Evolutionary conservation across 768 basidiomycete species (phyloP).

Genomic region (Mycena vitilis): DNA sequence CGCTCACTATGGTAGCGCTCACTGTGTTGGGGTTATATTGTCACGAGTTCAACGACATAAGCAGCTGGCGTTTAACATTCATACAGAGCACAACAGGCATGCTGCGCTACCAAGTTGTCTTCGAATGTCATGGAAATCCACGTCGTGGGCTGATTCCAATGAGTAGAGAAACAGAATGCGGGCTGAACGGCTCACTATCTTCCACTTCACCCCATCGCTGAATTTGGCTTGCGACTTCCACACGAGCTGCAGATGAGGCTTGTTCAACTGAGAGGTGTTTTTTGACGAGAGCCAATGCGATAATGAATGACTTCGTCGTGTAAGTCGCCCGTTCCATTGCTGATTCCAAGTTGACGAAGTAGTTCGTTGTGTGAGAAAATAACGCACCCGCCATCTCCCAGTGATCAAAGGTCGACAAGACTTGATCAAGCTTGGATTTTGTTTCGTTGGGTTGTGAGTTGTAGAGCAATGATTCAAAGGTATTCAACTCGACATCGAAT

Average conservation of each 20-base stretch:
- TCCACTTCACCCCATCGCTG: slow-evolving; percentile 99
- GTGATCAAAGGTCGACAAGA: slow-evolving; percentile 73
- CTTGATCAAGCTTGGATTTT: slow-evolving; percentile 63
- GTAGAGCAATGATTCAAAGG: slow-evolving; percentile 78
- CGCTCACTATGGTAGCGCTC: no score
- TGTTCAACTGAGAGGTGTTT: slow-evolving; percentile 83
- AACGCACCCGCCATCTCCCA: slow-evolving; percentile 92
- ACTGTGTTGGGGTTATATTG: no score
- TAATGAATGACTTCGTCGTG: slow-evolving; percentile 90
- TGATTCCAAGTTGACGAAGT: slow-evolving; percentile 43
- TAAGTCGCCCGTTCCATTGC: slow-evolving; percentile 94
- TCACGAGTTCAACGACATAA: no score
- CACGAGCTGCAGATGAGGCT: slow-evolving; percentile 86
- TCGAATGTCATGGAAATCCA: slow-evolving; percentile 95
- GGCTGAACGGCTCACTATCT: slow-evolving; percentile 78
- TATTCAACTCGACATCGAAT: slow-evolving; percentile 74
- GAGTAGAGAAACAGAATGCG: slow-evolving; percentile 22
- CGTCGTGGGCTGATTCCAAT: slow-evolving; percentile 85
- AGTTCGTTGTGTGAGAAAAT: background rate
- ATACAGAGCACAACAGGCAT: slow-evolving; percentile 59
- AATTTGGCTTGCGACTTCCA: slow-evolving; percentile 96
- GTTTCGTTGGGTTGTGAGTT: slow-evolving; percentile 79
- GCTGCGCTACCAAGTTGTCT: slow-evolving; percentile 86
- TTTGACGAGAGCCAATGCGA: slow-evolving; percentile 85
- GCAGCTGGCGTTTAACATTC: no score